Conservation (phyloP, 441 rosid species). For the Eutrema salsugineum region DNA sequence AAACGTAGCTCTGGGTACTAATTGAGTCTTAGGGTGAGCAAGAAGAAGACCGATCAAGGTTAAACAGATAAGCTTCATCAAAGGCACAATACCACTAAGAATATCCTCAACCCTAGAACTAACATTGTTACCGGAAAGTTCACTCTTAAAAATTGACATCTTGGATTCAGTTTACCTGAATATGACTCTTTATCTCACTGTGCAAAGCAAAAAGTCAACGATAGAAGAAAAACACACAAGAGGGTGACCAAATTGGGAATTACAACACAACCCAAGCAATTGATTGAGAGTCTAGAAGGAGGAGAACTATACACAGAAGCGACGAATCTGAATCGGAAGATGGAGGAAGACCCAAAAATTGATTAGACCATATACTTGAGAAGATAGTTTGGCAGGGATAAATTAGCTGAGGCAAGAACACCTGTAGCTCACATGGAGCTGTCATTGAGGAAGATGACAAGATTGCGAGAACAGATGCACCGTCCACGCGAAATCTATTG, state of each 20-base stretch:
- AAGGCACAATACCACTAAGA: conserved; percentile 56
- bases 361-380: background rate
- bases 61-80: conserved; percentile 71
- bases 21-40: conserved; percentile 60
- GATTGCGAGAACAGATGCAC: background rate
- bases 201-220: conserved; percentile 9
- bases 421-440: conserved; percentile 12
- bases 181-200: background rate
- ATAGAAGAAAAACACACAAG: background rate
- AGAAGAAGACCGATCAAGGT: conserved; percentile 74
- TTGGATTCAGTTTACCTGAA: conserved; percentile 8
- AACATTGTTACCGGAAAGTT: conserved; percentile 12
- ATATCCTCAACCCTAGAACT: conserved; percentile 40
- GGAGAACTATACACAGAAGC: background rate
- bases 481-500: background rate
- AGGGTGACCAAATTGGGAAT: conserved; percentile 2
- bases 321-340: background rate
- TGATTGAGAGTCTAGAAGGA: background rate
- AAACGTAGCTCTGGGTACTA: conserved; percentile 70
- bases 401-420: background rate
- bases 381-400: background rate
- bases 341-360: background rate
- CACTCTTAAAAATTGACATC: conserved; percentile 38
- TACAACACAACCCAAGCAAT: background rate
- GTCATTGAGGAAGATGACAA: conserved; percentile 14